Conservation (phyloP, 2,329 filamentous ascomycete species). For the Hypoxylon sp. region DNA sequence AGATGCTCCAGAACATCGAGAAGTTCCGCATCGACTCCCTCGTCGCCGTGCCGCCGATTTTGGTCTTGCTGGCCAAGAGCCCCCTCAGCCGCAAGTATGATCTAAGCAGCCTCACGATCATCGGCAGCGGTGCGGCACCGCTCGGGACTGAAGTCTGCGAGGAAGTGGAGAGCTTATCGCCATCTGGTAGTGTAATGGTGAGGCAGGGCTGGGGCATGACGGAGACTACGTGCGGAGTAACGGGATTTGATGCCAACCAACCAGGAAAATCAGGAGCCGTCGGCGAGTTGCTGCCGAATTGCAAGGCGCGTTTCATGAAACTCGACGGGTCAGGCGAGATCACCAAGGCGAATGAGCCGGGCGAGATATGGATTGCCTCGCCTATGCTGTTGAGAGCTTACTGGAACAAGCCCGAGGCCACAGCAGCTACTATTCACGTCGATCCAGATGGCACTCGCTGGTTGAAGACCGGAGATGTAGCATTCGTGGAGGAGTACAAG, state of each 20-base stretch:
- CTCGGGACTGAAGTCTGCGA: slow-evolving; percentile 66
- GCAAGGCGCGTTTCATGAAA: slow-evolving; percentile 74
- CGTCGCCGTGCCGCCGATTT: slow-evolving; percentile 78
- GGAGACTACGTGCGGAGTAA: slow-evolving; percentile 78
- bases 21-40: slow-evolving; percentile 76
- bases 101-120: slow-evolving; percentile 70
- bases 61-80: slow-evolving; percentile 78
- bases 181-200: slow-evolving; percentile 51
- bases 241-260: slow-evolving; percentile 70
- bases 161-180: slow-evolving; percentile 70
- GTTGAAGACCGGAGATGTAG: slow-evolving; percentile 81
- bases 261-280: slow-evolving; percentile 60
- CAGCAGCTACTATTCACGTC: slow-evolving; percentile 64
- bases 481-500: slow-evolving; percentile 70
- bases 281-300: slow-evolving; percentile 77
- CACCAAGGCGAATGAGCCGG: slow-evolving; percentile 63
- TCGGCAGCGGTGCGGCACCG: slow-evolving; percentile 78
- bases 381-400: slow-evolving; percentile 82
- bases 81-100: slow-evolving; percentile 74
- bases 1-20: slow-evolving; percentile 76
- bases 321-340: slow-evolving; percentile 65
- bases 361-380: slow-evolving; percentile 79
- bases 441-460: slow-evolving; percentile 67
- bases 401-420: slow-evolving; percentile 77
- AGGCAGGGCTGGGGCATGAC: slow-evolving; percentile 91